These are phyloP conservation scores for Starmerella cellae DNA, from an alignment of 805 yeast genomes.

Conservation along the genomic window DNA sequence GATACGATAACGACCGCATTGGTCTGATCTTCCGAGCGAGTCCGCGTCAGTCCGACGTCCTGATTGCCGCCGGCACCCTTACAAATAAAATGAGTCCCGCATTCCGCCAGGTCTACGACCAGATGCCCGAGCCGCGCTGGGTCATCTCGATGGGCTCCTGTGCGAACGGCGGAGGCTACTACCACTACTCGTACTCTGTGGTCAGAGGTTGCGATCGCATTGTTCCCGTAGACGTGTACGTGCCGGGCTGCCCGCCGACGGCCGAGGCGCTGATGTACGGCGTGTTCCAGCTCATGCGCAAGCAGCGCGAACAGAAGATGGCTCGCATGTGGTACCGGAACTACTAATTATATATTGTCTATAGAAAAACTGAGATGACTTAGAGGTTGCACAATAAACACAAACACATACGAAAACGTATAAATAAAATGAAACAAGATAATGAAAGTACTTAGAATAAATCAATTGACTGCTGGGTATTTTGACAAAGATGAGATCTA, in stretches of 20 bases:
- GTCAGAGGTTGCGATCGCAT: constrained; percentile 83
- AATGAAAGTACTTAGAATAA: no score
- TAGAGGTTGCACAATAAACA: no score
- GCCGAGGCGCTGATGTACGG: constrained; percentile 87
- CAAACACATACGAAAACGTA: no score
- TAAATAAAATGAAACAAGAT: neutral
- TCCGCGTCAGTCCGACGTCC: constrained; percentile 83
- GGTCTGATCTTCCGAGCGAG: constrained; percentile 90
- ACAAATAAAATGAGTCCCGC: constrained; percentile 93
- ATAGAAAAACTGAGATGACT: neutral
- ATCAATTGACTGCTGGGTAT: neutral
- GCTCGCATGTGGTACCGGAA: constrained; percentile 79
- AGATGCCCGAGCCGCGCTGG: constrained; percentile 92
- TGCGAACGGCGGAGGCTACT: constrained; percentile 89
- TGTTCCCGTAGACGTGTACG: constrained; percentile 80
- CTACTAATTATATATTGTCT: constrained; percentile 18
- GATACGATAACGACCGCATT: constrained; percentile 83
- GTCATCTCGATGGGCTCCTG: constrained; percentile 90
- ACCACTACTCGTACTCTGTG: constrained; percentile 78
- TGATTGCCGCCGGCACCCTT: constrained; percentile 85
- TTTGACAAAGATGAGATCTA: neutral
- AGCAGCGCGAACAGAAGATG: constrained; percentile 69
- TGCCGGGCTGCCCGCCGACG: constrained; percentile 89
- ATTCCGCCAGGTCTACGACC: constrained; percentile 81
- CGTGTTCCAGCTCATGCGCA: constrained; percentile 75